phyloP scores from a whole-genome alignment of 148 eudicot species.

The Camellia sinensis region DNA sequence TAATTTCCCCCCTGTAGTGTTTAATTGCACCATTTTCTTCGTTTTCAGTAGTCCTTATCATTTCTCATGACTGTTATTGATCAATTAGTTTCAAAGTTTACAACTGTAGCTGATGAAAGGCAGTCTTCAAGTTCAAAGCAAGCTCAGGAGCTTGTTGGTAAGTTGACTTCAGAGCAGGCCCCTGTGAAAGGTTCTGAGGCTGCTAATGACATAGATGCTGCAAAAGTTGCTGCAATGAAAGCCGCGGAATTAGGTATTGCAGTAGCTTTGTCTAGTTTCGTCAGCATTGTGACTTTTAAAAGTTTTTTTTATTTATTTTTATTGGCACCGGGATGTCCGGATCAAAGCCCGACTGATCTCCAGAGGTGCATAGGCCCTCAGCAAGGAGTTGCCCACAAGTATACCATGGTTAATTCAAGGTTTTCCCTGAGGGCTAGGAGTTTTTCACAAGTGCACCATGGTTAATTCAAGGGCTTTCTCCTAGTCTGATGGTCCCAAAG shows the following conservation, averaged over 20 bases:
- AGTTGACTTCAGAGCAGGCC: constrained; percentile 42
- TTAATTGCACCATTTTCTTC: neutral
- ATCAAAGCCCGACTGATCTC: too few species aligned
- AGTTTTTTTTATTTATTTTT: neutral
- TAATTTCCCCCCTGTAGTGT: neutral
- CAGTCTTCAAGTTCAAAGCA: constrained; percentile 38
- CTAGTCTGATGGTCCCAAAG: too few species aligned
- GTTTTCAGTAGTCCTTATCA: neutral
- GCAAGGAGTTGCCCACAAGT: too few species aligned
- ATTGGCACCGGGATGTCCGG: too few species aligned
- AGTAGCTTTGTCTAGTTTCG: neutral
- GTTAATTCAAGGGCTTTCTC: too few species aligned
- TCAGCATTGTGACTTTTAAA: neutral
- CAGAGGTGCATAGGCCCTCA: too few species aligned
- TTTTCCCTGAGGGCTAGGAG: too few species aligned
- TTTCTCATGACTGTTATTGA: constrained; percentile 15
- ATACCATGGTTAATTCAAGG: too few species aligned
- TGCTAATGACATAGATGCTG: constrained; percentile 64
- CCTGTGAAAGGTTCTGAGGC: constrained; percentile 46
- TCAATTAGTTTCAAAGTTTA: constrained; percentile 17
- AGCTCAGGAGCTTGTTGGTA: constrained; percentile 33
- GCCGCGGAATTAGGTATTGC: constrained; percentile 85
- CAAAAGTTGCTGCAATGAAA: constrained; percentile 85
- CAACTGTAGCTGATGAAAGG: constrained; percentile 34
- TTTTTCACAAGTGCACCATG: too few species aligned